A percentile compares a stretch with the other conserved stretches of the same genome.
phyloP scores from a whole-genome alignment of 2,329 filamentous ascomycete species.

The Conoideocrella luteorostrata region DNA sequence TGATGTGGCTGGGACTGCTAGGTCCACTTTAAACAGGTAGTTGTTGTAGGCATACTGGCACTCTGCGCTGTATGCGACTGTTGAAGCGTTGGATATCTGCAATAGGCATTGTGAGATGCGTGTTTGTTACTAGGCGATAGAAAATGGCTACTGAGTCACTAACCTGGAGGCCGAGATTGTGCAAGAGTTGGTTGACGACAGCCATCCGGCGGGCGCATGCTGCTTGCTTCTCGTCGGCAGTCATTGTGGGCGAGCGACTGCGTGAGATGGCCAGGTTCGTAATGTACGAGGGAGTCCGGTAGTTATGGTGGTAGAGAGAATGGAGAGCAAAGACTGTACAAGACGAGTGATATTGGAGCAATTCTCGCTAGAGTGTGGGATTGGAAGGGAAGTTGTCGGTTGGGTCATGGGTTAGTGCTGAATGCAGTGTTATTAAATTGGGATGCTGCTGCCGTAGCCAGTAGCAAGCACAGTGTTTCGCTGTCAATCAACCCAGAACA shows the following conservation, averaged over 20 bases:
- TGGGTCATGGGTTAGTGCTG: too few relatives aligned
- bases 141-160: not conserved
- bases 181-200: conserved; percentile 10
- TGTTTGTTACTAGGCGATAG: not conserved
- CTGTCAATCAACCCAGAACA: too few relatives aligned
- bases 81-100: conserved; percentile 10
- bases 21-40: conserved; percentile 18
- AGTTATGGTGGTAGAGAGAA: not conserved
- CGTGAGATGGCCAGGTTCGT: not conserved
- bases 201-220: conserved; percentile 12
- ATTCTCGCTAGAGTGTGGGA: too few relatives aligned
- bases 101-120: not conserved
- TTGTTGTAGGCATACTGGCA: conserved; percentile 18
- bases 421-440: too few relatives aligned
- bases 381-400: too few relatives aligned
- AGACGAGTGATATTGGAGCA: too few relatives aligned
- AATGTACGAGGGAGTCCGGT: not conserved
- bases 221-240: conserved; percentile 8
- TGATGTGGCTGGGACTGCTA: conserved; percentile 9
- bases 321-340: too few relatives aligned
- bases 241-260: not conserved
- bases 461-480: too few relatives aligned
- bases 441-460: too few relatives aligned
- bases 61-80: conserved; percentile 15
- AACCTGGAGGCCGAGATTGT: conserved; percentile 9